Conservation (phyloP, 1,284 basidiomycete species). For the Malassezia slooffiae region DNA sequence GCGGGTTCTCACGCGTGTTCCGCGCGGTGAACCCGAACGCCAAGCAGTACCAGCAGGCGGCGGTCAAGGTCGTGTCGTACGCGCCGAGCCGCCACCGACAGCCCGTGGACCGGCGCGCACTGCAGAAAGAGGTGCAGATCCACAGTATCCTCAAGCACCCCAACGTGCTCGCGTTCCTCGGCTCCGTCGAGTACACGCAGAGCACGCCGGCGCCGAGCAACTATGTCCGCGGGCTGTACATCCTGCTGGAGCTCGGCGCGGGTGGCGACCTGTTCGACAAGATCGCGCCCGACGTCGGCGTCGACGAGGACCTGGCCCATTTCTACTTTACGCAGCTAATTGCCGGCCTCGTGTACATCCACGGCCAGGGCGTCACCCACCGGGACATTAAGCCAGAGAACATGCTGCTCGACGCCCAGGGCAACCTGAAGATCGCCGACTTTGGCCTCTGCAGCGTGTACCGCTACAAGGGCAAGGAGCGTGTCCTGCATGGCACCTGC, state of each 20-base stretch:
- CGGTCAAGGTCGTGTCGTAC: constrained; percentile 45
- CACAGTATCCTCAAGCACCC: constrained; percentile 69
- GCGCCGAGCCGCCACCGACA: constrained; percentile 24
- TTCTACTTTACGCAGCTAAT: constrained; percentile 83
- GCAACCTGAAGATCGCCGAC: constrained; percentile 74
- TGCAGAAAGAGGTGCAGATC: constrained; percentile 80
- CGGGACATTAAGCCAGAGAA: constrained; percentile 51
- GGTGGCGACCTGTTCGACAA: constrained; percentile 97
- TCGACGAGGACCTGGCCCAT: constrained; percentile 77
- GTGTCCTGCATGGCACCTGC: constrained; percentile 52
- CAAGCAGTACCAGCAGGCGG: constrained; percentile 28
- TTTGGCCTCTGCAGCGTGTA: constrained; percentile 90
- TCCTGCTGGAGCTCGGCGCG: constrained; percentile 80
- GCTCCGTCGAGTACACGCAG: constrained; percentile 49
- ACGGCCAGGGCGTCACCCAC: constrained; percentile 55
- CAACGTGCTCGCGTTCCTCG: constrained; percentile 75
- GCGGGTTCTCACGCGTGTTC: constrained; percentile 41
- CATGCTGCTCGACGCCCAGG: constrained; percentile 51
- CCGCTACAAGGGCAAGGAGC: constrained; percentile 71
- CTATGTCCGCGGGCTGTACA: constrained; percentile 58
- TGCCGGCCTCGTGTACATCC: constrained; percentile 64
- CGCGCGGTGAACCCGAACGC: constrained; percentile 31
- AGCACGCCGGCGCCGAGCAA: constrained; percentile 27
- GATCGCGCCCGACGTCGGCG: constrained; percentile 75
- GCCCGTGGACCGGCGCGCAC: constrained; percentile 41